phyloP scores from a whole-genome alignment of 371 early-diverging fungal genomes.

The Batkoa obscura region DNA sequence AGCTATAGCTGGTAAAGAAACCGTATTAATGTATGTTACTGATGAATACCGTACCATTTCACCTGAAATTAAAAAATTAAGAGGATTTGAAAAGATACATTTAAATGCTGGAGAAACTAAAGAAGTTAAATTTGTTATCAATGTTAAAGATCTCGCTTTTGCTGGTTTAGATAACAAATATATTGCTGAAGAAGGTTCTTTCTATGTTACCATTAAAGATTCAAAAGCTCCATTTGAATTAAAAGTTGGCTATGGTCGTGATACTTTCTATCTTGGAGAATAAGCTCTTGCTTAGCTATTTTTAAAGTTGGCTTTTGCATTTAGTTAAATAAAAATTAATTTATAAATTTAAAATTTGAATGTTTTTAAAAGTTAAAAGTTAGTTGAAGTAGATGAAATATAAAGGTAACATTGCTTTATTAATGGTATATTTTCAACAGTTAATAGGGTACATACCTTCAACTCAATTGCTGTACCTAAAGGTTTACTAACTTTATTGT shows the following conservation, averaged over 20 bases:
- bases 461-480: no score
- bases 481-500: no score
- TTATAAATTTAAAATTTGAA: no score
- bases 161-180: conserved; percentile 14
- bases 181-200: conserved; percentile 17
- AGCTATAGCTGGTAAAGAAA: conserved; percentile 24
- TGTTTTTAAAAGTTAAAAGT: no score
- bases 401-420: no score
- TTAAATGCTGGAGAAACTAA: conserved; percentile 18
- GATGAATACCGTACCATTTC: conserved; percentile 25
- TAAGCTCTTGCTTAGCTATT: neutral
- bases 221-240: neutral
- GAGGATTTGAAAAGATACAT: conserved; percentile 28
- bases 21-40: conserved; percentile 33
- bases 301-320: no score
- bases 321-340: no score
- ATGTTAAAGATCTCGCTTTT: conserved; percentile 17
- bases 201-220: conserved; percentile 24
- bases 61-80: conserved; percentile 21
- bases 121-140: conserved; percentile 21
- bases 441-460: no score
- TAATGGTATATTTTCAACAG: no score
- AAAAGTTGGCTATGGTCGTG: neutral
- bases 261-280: neutral
- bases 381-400: no score